Base-by-base conservation (phyloP, 345 rosid species). In the Rhodamnia rubescens region DNA sequence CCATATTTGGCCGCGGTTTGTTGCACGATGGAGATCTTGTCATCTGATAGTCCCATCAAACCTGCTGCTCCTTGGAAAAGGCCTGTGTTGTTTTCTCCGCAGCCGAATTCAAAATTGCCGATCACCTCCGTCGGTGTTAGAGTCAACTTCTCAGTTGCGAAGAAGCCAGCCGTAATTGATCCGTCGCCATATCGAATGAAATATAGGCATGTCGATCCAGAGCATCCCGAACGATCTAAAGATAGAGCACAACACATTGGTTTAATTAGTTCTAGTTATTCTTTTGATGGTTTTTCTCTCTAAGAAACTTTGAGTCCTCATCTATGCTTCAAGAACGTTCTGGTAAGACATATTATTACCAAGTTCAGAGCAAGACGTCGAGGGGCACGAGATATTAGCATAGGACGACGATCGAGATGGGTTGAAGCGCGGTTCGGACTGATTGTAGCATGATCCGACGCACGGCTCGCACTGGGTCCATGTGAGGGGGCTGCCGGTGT, bases 401-500 rank as follows among this genome's bases (percentile, higher is more conserved):
- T 87, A 87, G 1, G 92, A 59, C 0, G 86, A 26, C 2, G 91
- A 91, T 16, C 47, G 44, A 44, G 85, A 64, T 0, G 90, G 90
- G 64, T 89, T 85, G 18, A 88, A 87, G 1, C n/a, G 85, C 1
- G 87, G 83, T 21, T 83, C 87, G 13, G 53, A 11, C 50, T 90
- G 92, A 20, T 11, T 13, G 54, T 88, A 88, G 75, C 92, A 90
- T 5, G 22, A 10, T 15, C 8, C 15, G 1, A 16, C 4, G 16
- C 90, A 88, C 0, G 92, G 91, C 29, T 85, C 21, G 50, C 91
- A 91, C 74, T 88, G 91, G 2, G 89, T 87, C 93, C 93, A 91
- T 8, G 90, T 88, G 8, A 90, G 18, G 58, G 12, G 82, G 74
- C 88, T 90, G 3, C 88, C 92, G 2, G 89, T 90, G 53, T 88